Percentiles rank a stretch among this genome's conserved stretches.
Conservation (phyloP, 2,329 filamentous ascomycete genomes). For the Penicillium corylophilum region DNA sequence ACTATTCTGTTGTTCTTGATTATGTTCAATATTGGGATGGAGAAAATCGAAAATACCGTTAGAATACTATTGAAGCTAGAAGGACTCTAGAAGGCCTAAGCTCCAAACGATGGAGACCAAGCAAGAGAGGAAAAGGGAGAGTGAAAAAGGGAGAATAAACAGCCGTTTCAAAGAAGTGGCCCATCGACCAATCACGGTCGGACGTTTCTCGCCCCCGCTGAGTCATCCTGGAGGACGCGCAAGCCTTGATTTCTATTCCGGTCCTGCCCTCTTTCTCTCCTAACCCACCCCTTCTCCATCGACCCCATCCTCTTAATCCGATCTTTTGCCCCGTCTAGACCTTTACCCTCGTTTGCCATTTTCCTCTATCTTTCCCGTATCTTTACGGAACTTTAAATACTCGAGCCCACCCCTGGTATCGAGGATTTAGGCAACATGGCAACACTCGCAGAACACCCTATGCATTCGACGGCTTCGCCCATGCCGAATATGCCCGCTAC, state of each 20-base stretch:
- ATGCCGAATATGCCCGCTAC: slow-evolving; percentile 31
- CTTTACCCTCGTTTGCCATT: slow-evolving; percentile 1
- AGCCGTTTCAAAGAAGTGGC: slow-evolving; percentile 10
- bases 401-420: neutral
- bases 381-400: slow-evolving; percentile 1
- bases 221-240: slow-evolving; percentile 35
- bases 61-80: neutral
- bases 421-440: slow-evolving; percentile 27
- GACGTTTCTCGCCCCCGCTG: slow-evolving; percentile 16
- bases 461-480: slow-evolving; percentile 30
- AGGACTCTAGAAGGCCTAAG: neutral
- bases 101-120: no score
- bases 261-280: slow-evolving; percentile 10
- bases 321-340: slow-evolving; percentile 10
- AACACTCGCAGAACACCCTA: slow-evolving; percentile 37
- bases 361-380: neutral
- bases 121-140: no score
- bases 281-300: slow-evolving; percentile 16
- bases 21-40: neutral
- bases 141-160: slow-evolving; percentile 1
- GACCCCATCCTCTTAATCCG: slow-evolving; percentile 12
- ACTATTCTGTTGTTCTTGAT: neutral
- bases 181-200: slow-evolving; percentile 2
- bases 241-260: slow-evolving; percentile 25
- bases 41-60: neutral